Base-by-base conservation (phyloP, 2,329 filamentous ascomycete genomes). In the Xenosphaeropsis pyriputrescens region DNA sequence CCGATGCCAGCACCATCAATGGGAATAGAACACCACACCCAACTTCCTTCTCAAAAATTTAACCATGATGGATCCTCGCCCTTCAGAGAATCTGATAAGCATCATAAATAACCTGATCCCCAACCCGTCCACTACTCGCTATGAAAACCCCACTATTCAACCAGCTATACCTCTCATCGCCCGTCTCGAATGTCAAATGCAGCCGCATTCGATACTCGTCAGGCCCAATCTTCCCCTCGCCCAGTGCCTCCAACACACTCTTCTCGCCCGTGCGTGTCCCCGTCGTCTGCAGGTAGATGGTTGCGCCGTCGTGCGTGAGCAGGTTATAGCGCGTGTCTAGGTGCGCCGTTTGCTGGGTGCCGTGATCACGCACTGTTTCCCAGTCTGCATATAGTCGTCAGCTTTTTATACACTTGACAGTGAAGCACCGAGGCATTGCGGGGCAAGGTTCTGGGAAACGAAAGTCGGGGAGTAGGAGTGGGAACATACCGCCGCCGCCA, bases 131-230 rank as follows among this genome's bases (percentile, higher is more conserved):
- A n/a, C 18, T 33, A 37, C 41, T 45, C n/a, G 29, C 41, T 35
- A 43, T 17, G n/a, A 34, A 32, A n/a, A 41, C 36, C 18, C 41
- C 33, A 6, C 36, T 35, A 40, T 45, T 56, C 16, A 55, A 39
- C 50, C 50, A 52, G 17, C 42, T 43, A 34, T 55, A 56, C 36
- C 47, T 41, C 29, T 34, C 30, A 40, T 52, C 47, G 5, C 48
- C 51, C 18, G 45, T 51, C 37, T 54, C 50, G 34, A 54, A 46
- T 3, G 40, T 51, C 29, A 53, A 35, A 35, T 53, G 37, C 35
- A 54, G 39, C 1, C 50, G 45, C 50, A 54, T 54, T 39, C 46
- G 39, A 39, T 47, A 54, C 29, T 53, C 43, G 39, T 48, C 46
- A 13, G 47, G 37, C 2, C 32, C 41, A 35, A 46, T 51, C 35